Evolutionary conservation across 2,329 filamentous ascomycete genomes (phyloP).

Genomic region (Xylogone sp.): DNA sequence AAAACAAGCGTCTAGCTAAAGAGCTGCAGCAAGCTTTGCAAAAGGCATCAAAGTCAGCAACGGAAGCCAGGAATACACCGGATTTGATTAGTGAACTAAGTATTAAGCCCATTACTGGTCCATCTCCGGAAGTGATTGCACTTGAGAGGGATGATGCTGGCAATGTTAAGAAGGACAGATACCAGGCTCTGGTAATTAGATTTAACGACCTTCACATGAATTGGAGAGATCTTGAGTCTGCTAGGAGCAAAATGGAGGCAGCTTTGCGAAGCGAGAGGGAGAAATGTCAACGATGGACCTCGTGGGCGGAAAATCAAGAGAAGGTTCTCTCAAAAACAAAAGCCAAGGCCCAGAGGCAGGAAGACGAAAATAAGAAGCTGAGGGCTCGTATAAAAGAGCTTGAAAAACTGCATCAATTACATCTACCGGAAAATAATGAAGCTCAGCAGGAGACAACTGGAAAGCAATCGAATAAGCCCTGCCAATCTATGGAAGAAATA

Average conservation of each 20-base stretch:
- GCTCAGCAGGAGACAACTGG: too few species aligned
- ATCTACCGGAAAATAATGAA: too few species aligned
- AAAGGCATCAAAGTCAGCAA: background rate
- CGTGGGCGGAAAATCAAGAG: conserved; percentile 4
- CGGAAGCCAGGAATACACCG: background rate
- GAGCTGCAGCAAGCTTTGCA: conserved; percentile 11
- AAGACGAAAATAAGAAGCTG: conserved; percentile 11
- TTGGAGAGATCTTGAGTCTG: conserved; percentile 8
- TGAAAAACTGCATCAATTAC: background rate
- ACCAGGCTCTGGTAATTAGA: conserved; percentile 10
- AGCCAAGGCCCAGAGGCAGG: conserved; percentile 12
- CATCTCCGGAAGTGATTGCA: background rate
- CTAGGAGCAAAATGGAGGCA: conserved; percentile 9
- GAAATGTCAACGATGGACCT: conserved; percentile 10
- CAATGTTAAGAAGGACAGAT: conserved; percentile 6
- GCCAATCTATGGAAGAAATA: background rate
- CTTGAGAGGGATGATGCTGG: background rate
- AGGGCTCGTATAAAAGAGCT: conserved; percentile 3
- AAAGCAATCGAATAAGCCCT: background rate
- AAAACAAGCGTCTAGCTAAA: conserved; percentile 17
- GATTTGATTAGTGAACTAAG: background rate
- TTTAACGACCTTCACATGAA: conserved; percentile 15
- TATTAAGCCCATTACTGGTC: background rate
- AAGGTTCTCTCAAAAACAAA: conserved; percentile 10
- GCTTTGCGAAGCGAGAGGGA: conserved; percentile 10